Percentiles rank a stretch among this genome's conserved stretches.
Conservation (phyloP, 2,329 filamentous ascomycete genomes). For the Aspergillus quadrilineatus region DNA sequence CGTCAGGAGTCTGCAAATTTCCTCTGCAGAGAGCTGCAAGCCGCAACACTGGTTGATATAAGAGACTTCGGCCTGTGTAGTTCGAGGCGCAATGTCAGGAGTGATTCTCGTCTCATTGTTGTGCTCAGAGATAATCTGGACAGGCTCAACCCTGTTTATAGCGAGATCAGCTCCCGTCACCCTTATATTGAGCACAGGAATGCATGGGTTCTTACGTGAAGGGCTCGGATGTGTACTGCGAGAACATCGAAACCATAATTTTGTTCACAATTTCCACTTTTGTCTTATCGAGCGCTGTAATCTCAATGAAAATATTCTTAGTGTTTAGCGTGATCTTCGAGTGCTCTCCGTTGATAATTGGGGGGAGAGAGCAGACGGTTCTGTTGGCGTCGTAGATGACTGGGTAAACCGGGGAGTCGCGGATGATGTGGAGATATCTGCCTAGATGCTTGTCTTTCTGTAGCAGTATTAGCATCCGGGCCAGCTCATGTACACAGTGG, state of each 20-base stretch:
- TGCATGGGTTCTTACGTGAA: slow-evolving; percentile 63
- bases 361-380: slow-evolving; percentile 86
- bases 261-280: slow-evolving; percentile 95
- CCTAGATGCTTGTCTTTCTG: slow-evolving; percentile 88
- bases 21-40: slow-evolving; percentile 68
- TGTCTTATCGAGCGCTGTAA: slow-evolving; percentile 91
- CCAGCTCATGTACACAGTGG: background rate
- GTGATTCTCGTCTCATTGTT: slow-evolving; percentile 79
- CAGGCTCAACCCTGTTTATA: slow-evolving; percentile 68
- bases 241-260: slow-evolving; percentile 98
- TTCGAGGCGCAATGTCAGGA: slow-evolving; percentile 74
- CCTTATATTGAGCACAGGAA: background rate
- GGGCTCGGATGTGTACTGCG: slow-evolving; percentile 78
- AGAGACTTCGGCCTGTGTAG: slow-evolving; percentile 78
- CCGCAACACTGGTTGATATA: slow-evolving; percentile 95
- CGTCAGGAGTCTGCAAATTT: slow-evolving; percentile 74
- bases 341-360: slow-evolving; percentile 96
- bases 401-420: slow-evolving; percentile 89
- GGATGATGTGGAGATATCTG: slow-evolving; percentile 89
- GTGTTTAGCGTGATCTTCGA: slow-evolving; percentile 93
- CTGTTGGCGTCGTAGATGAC: slow-evolving; percentile 90
- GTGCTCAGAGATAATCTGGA: slow-evolving; percentile 89
- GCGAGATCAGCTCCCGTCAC: slow-evolving; percentile 9
- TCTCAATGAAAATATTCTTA: slow-evolving; percentile 93
- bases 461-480: slow-evolving; percentile 17